These are phyloP conservation scores for Umbellularia californica DNA, from an alignment of 164 flowering plant species.

Conservation along the genomic window DNA sequence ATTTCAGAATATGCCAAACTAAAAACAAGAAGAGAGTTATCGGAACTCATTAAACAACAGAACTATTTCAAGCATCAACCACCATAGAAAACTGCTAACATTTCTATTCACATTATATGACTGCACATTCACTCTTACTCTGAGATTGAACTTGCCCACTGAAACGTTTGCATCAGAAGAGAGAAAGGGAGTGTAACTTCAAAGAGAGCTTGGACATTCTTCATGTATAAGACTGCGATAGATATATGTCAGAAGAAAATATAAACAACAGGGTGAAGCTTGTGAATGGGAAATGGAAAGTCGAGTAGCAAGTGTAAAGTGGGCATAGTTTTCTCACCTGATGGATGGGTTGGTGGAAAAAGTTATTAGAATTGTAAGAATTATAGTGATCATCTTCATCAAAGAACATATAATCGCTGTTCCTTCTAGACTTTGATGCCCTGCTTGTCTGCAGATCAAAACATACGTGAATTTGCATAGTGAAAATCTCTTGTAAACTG, in stretches of 20 bases:
- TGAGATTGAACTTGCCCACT: background rate
- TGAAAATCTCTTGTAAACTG: background rate
- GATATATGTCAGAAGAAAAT: background rate
- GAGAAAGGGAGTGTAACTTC: background rate
- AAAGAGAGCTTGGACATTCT: background rate
- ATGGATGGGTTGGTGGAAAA: background rate
- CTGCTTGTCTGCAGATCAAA: constrained; percentile 40
- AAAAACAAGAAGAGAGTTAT: too few relatives aligned
- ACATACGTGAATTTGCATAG: background rate
- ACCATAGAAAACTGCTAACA: background rate
- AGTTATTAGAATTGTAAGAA: background rate
- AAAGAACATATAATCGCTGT: constrained; percentile 17
- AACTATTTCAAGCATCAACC: background rate
- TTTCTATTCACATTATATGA: background rate
- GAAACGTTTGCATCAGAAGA: background rate
- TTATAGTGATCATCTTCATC: constrained; percentile 31
- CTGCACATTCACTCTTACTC: background rate
- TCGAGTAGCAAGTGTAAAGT: background rate
- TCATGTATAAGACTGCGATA: background rate
- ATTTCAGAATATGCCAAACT: too few relatives aligned
- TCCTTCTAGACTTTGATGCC: constrained; percentile 22
- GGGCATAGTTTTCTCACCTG: constrained; percentile 1
- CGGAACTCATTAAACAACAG: too few relatives aligned
- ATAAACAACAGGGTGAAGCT: background rate
- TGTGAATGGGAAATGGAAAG: background rate